Evolutionary conservation across 2,329 filamentous ascomycete genomes (phyloP).

Genomic region (Furcasterigmium furcatum): DNA sequence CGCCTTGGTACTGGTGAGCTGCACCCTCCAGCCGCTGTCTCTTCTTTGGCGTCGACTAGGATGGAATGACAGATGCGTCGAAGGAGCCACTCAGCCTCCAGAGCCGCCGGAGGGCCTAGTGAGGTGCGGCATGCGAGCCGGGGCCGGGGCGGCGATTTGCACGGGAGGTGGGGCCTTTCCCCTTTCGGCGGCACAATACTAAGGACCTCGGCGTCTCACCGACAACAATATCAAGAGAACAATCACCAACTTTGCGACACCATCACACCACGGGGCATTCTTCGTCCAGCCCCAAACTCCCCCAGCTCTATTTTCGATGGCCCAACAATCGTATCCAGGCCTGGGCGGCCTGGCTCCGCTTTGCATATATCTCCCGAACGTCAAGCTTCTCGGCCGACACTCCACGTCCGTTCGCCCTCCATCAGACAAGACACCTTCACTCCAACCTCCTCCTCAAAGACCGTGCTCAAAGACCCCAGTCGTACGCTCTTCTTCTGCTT

Average conservation of each 20-base stretch:
- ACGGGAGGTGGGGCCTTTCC: background rate
- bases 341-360: background rate
- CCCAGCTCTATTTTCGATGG: background rate
- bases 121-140: background rate
- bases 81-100: background rate
- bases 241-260: background rate
- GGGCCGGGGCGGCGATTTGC: no score
- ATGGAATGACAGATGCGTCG: background rate
- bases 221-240: slow-evolving; percentile 1
- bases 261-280: background rate
- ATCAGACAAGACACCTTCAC: no score
- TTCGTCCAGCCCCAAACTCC: background rate
- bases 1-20: no score
- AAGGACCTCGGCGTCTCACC: background rate
- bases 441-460: no score
- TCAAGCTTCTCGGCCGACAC: background rate
- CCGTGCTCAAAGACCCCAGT: no score
- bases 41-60: no score
- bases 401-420: background rate
- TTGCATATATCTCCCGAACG: background rate
- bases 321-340: background rate
- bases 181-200: background rate
- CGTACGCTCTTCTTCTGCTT: no score
- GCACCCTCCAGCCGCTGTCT: no score
- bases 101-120: background rate